Conservation (phyloP, 768 basidiomycete species). For the Boletus speciosus region DNA sequence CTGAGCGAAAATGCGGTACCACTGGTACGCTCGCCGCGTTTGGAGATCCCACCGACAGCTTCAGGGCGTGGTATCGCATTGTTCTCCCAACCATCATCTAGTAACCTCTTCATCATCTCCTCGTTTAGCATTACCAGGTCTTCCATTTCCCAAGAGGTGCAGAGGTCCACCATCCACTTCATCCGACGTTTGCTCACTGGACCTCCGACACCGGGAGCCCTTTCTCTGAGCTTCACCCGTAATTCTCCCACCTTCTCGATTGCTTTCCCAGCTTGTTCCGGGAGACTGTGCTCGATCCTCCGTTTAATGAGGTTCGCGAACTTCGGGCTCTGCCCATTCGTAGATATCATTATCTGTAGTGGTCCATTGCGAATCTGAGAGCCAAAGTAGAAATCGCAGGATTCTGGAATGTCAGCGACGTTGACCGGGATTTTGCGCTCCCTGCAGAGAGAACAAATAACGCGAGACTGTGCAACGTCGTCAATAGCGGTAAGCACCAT, state of each 20-base stretch:
- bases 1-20: constrained; percentile 5
- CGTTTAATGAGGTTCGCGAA: constrained; percentile 81
- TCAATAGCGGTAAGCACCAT: constrained; percentile 96
- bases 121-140: constrained; percentile 74
- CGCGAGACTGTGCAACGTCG: constrained; percentile 64
- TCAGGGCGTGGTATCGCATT: constrained; percentile 43
- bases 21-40: constrained; percentile 2
- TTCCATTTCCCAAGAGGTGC: constrained; percentile 81
- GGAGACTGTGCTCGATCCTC: constrained; percentile 63
- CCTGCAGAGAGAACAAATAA: constrained; percentile 71
- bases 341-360: constrained; percentile 93
- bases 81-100: constrained; percentile 87
- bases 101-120: constrained; percentile 53
- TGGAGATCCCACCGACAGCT: constrained; percentile 36
- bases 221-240: constrained; percentile 65
- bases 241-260: constrained; percentile 78
- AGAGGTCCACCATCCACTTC: constrained; percentile 88
- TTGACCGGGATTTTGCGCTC: constrained; percentile 79
- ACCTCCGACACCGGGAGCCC: constrained; percentile 83
- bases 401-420: constrained; percentile 92
- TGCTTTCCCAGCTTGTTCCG: constrained; percentile 68
- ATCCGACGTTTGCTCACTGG: constrained; percentile 74
- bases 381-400: constrained; percentile 99
- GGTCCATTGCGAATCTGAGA: constrained; percentile 88
- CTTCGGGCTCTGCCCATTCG: constrained; percentile 89